phyloP scores from a whole-genome alignment of 2,329 filamentous ascomycete species.

The Diaporthe velutina region DNA sequence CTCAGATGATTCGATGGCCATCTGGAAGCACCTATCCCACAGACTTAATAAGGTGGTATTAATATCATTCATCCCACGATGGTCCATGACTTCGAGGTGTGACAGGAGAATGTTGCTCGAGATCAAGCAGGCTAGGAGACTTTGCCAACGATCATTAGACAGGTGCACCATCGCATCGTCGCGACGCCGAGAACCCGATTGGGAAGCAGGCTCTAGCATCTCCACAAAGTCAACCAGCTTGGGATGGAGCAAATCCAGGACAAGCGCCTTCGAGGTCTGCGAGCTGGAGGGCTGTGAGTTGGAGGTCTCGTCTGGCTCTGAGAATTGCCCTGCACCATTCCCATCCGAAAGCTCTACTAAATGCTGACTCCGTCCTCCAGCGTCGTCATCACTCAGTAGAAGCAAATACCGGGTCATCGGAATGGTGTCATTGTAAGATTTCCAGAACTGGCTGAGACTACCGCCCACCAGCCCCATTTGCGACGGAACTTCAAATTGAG shows the following conservation, averaged over 20 bases:
- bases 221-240: conserved; percentile 64
- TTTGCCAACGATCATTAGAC: conserved; percentile 66
- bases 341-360: background rate
- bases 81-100: conserved; percentile 60
- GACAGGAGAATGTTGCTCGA: conserved; percentile 61
- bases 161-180: conserved; percentile 62
- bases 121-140: conserved; percentile 63
- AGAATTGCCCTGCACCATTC: conserved; percentile 4
- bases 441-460: conserved; percentile 62
- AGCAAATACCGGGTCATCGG: conserved; percentile 67
- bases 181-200: conserved; percentile 47
- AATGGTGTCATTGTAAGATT: conserved; percentile 56
- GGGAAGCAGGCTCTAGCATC: conserved; percentile 61
- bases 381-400: conserved; percentile 57
- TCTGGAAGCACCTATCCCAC: conserved; percentile 55
- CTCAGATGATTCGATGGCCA: conserved; percentile 59
- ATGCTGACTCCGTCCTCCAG: background rate
- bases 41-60: conserved; percentile 58
- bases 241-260: conserved; percentile 66
- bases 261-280: conserved; percentile 62
- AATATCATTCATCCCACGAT: conserved; percentile 62
- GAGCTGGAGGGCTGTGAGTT: conserved; percentile 58
- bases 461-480: conserved; percentile 59
- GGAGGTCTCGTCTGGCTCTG: conserved; percentile 5
- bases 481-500: conserved; percentile 48